Evolutionary conservation across 139 green algal species (phyloP), one percentile per base, ranked within the genome.

Genomic region (Picochlorum sp.): DNA sequence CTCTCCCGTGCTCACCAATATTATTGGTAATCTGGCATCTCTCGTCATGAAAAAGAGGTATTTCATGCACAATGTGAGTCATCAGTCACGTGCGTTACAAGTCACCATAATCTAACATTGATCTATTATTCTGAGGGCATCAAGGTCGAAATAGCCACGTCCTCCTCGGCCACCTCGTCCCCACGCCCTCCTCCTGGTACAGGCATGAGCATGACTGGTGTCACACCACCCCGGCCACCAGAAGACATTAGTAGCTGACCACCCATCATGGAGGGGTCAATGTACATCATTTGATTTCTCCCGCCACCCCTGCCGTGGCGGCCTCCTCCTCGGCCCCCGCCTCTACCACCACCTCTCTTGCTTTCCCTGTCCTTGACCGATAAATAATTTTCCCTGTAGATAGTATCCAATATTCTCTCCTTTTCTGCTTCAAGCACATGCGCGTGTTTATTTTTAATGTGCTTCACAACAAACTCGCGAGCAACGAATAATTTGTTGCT

Each of bases 401-500:
- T 52, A 41, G 66, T 49, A 34, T 81, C 74, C 45, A 55, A 61
- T 24, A 79, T 50, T 58, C 69, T 57, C 8, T 80, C 75, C 2
- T 71, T 75, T 72, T 86, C 70, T 16, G 62, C 71, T 7, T 86
- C 72, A 54, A 95, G 20, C 58, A 83, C 77, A 11, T 85, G 70
- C 4, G 70, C 66, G 67, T 95, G 88, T 81, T 96, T 96, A 49
- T 77, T 80, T 24, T 75, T 76, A 45, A 96, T 87, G 73, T 96
- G 89, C 78, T 96, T 96, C 7, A 92, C 52, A 49, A 96, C 89
- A 77, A 91, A 96, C 41, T 91, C 83, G 49, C 78, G 83, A 18
- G 67, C 88, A 45, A 94, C 70, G 55, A 96, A 96, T 69, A 94
- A 66, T 76, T 94, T 94, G 59, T 62, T 24, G 3, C 26, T 38